A percentile compares a stretch with the other conserved stretches of the same genome.
phyloP scores from a whole-genome alignment of 2,329 filamentous ascomycete genomes.

The Ophiostoma tasmaniense region DNA sequence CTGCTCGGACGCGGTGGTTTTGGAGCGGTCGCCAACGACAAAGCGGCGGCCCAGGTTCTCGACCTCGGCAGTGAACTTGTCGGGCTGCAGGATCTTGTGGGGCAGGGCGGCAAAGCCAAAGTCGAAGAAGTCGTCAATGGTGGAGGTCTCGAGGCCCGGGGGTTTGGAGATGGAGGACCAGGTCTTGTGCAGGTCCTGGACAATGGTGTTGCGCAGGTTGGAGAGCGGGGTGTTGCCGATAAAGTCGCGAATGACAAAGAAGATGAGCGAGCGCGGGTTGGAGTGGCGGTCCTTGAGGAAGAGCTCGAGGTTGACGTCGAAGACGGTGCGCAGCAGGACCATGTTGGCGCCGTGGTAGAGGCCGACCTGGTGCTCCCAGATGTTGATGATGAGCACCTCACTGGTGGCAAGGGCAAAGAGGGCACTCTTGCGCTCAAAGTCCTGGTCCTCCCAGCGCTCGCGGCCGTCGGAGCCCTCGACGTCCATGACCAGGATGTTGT shows the following conservation, averaged over 20 bases:
- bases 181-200: slow-evolving; percentile 84
- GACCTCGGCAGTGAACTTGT: slow-evolving; percentile 78
- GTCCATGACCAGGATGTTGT: slow-evolving; percentile 98
- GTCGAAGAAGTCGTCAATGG: slow-evolving; percentile 96
- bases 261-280: slow-evolving; percentile 81
- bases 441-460: slow-evolving; percentile 94
- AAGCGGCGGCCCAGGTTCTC: slow-evolving; percentile 74
- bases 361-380: slow-evolving; percentile 98
- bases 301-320: slow-evolving; percentile 94
- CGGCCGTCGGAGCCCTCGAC: slow-evolving; percentile 96
- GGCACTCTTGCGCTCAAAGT: slow-evolving; percentile 97
- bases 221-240: slow-evolving; percentile 82
- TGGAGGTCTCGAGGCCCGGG: slow-evolving; percentile 73
- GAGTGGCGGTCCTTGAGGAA: slow-evolving; percentile 95
- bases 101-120: slow-evolving; percentile 93
- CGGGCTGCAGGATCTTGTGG: slow-evolving; percentile 92
- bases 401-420: slow-evolving; percentile 95
- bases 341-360: slow-evolving; percentile 98
- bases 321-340: slow-evolving; percentile 96
- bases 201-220: slow-evolving; percentile 81
- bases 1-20: slow-evolving; percentile 50
- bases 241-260: slow-evolving; percentile 98
- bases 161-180: slow-evolving; percentile 93
- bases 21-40: slow-evolving; percentile 60
- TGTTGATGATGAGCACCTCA: slow-evolving; percentile 96